phyloP scores from a whole-genome alignment of 2,329 filamentous ascomycete species.

The Cytospora chrysosperma region DNA sequence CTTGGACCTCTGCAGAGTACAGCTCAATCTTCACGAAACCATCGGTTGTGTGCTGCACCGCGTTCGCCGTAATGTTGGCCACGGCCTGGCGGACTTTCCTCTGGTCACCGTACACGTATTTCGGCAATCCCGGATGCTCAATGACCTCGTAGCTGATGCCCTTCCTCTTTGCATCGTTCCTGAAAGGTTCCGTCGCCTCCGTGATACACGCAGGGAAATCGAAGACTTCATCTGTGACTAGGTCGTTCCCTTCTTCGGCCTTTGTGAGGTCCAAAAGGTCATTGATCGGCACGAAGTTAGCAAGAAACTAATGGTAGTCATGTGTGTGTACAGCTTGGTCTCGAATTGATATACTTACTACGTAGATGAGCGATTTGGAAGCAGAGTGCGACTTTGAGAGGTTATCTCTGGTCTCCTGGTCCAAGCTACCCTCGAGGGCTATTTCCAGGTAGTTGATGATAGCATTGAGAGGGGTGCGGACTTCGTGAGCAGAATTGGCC shows the following conservation, averaged over 20 bases:
- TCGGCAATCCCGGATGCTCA: slow-evolving; percentile 67
- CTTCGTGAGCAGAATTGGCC: slow-evolving; percentile 88
- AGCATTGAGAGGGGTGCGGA: slow-evolving; percentile 85
- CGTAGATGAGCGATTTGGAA: slow-evolving; percentile 88
- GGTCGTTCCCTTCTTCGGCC: slow-evolving; percentile 74
- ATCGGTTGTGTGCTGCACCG: slow-evolving; percentile 70
- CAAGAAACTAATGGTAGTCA: too few species aligned
- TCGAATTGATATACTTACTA: slow-evolving; percentile 45
- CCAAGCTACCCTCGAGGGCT: slow-evolving; percentile 76
- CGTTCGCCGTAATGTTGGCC: slow-evolving; percentile 81
- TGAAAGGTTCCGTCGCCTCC: slow-evolving; percentile 77
- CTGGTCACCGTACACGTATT: slow-evolving; percentile 73
- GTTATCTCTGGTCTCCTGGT: slow-evolving; percentile 81
- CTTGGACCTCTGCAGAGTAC: slow-evolving; percentile 56
- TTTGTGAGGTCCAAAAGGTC: slow-evolving; percentile 87
- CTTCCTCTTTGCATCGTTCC: slow-evolving; percentile 73
- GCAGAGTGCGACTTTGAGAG: slow-evolving; percentile 82
- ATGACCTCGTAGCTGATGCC: slow-evolving; percentile 67
- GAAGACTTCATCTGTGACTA: slow-evolving; percentile 80
- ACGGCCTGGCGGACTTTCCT: slow-evolving; percentile 79
- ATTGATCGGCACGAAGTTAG: slow-evolving; percentile 53
- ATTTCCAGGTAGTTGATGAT: slow-evolving; percentile 96
- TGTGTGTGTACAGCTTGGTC: too few species aligned
- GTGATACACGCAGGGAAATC: slow-evolving; percentile 67
- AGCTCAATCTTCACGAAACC: slow-evolving; percentile 72